phyloP scores from a whole-genome alignment of 176 grass and related monocot genomes.

The Juncus inflexus region DNA sequence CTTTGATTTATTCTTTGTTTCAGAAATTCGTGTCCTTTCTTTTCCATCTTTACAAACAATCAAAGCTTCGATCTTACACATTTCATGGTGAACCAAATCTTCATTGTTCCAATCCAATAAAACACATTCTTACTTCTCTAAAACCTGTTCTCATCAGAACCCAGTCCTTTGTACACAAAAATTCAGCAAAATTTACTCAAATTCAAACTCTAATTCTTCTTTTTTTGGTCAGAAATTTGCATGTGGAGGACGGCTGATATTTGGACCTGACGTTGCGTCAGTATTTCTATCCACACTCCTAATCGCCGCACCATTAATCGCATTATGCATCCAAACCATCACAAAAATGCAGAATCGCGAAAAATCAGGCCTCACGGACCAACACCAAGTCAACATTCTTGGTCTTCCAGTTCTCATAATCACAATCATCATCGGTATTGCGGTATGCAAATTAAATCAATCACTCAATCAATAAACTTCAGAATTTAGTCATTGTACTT shows the following conservation, averaged over 20 bases:
- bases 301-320: conserved; percentile 44
- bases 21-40: conserved; percentile 54
- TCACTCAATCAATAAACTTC: too few relatives aligned
- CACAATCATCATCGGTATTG: conserved; percentile 36
- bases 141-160: not conserved
- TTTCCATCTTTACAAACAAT: not conserved
- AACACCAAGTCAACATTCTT: conserved; percentile 33
- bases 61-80: not conserved
- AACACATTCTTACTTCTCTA: not conserved
- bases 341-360: conserved; percentile 37
- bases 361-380: not conserved
- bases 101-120: conserved; percentile 1
- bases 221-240: conserved; percentile 59
- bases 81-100: not conserved
- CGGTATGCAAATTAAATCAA: conserved; percentile 17
- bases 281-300: conserved; percentile 54
- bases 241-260: conserved; percentile 73
- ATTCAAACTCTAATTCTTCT: not conserved
- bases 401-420: conserved; percentile 47
- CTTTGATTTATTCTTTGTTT: not conserved
- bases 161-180: not conserved
- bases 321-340: conserved; percentile 62
- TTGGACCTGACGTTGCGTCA: conserved; percentile 78
- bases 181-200: not conserved
- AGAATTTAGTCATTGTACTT: too few relatives aligned